Evolutionary conservation across 1,284 basidiomycete genomes (phyloP), one percentile per base, ranked within the genome.

Genomic region (Violaceomyces palustris): DNA sequence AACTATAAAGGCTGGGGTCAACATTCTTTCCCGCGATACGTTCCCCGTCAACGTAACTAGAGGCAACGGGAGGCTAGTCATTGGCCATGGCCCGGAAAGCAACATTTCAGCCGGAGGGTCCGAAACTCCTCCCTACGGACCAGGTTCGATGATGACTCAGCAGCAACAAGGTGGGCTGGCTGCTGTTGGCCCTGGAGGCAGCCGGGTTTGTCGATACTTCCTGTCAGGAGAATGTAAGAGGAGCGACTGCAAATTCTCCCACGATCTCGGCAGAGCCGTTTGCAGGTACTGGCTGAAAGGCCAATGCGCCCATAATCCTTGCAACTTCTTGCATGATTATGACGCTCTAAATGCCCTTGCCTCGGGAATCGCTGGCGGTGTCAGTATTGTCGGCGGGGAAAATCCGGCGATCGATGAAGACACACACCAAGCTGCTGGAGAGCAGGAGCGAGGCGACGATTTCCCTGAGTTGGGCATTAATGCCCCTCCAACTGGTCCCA

Each of bases 281-380:
- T 97, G 90, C 75, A 86, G 93, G 25, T 98, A 97, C 78, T 99
- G 93, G 93, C 80, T 99, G 30, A 82, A 91, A 38, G 93, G 93
- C 4, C 91, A 90, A 85, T 66, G 72, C 53, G 51, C 67, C 2
- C 63, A 62, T 31, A 65, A 70, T 27, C 68, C 68, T 6, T 72
- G 72, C 54, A 55, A 60, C 15, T 72, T 74, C 38, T 34, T 72
- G 51, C 70, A 72, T 36, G 66, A 72, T 40, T 63, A 60, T 19
- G 71, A 61, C 31, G 86, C 67, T 82, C 87, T 64, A 80, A 84
- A 37, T 83, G 87, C 67, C 78, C 86, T 42, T 72, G 82, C 65
- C 3, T 38, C 55, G 5, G 61, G 64, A 27, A 61, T 69, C 29
- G 47, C 70, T 78, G 1, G 88, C 47, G 12, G 38, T 35, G 4